These are phyloP conservation scores for Beauveria varroae DNA, from an alignment of 2,329 filamentous ascomycete genomes.

Conservation along the genomic window DNA sequence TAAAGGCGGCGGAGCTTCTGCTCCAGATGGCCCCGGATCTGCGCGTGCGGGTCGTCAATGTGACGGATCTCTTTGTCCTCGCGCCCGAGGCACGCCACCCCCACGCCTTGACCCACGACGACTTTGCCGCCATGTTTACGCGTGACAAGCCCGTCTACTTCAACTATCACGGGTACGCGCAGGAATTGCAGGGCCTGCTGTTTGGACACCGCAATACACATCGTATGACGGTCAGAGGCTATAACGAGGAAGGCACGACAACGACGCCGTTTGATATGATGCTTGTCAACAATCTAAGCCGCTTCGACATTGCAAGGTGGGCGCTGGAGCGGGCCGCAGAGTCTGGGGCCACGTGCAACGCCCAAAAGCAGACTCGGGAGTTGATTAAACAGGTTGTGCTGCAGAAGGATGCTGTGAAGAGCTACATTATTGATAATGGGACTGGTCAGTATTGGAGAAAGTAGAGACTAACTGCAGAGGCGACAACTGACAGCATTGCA, in stretches of 20 bases:
- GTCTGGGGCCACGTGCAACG: not conserved
- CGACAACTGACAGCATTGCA: not conserved
- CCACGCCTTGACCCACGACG: conserved; percentile 44
- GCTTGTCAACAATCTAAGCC: conserved; percentile 51
- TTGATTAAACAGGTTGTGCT: not conserved
- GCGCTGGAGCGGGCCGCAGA: conserved; percentile 42
- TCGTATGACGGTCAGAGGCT: conserved; percentile 49
- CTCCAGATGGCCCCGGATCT: conserved; percentile 41
- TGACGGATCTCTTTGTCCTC: conserved; percentile 59
- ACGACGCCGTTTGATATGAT: conserved; percentile 67
- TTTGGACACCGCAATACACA: conserved; percentile 48
- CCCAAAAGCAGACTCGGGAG: not conserved
- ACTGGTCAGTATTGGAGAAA: not conserved
- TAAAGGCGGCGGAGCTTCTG: conserved; percentile 52
- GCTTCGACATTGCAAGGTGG: conserved; percentile 50
- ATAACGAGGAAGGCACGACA: conserved; percentile 58
- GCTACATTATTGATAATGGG: not conserved
- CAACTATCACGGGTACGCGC: conserved; percentile 60
- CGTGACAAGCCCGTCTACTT: conserved; percentile 48
- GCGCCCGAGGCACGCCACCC: conserved; percentile 48
- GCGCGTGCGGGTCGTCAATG: conserved; percentile 54
- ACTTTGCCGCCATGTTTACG: conserved; percentile 52
- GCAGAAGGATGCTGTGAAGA: not conserved
- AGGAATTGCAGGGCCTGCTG: conserved; percentile 52
- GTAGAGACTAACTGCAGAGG: too few relatives aligned